phyloP scores from a whole-genome alignment of 495 filamentous ascomycete genomes.

The Elaphomyces granulatus region DNA sequence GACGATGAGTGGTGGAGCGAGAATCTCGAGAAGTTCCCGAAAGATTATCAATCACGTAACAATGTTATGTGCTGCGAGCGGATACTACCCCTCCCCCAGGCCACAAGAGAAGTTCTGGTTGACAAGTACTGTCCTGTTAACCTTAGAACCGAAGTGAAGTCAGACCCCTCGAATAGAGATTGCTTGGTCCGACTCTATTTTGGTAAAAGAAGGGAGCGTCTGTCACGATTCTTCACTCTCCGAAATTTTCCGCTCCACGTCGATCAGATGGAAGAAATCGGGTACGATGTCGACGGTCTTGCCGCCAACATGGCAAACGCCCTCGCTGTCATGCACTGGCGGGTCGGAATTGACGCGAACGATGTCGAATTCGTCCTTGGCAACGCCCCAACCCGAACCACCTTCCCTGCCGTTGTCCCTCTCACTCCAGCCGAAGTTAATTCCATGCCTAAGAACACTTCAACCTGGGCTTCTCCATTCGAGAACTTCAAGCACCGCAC shows the following conservation, averaged over 20 bases:
- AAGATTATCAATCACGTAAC: conserved; percentile 19
- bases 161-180: conserved; percentile 21
- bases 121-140: conserved; percentile 19
- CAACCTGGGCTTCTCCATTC: not conserved
- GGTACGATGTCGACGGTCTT: conserved; percentile 4
- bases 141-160: conserved; percentile 12
- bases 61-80: conserved; percentile 24
- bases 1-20: conserved; percentile 21
- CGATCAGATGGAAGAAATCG: conserved; percentile 32
- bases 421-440: conserved; percentile 4
- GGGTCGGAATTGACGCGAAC: conserved; percentile 26
- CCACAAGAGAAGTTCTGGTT: conserved; percentile 16
- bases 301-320: conserved; percentile 29
- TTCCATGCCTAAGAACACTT: not conserved
- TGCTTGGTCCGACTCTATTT: conserved; percentile 34
- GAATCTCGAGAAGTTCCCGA: conserved; percentile 16
- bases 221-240: conserved; percentile 21
- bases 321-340: conserved; percentile 34
- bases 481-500: conserved; percentile 5
- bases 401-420: not conserved
- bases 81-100: conserved; percentile 23
- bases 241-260: conserved; percentile 36
- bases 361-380: conserved; percentile 41
- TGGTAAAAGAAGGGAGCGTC: conserved; percentile 17
- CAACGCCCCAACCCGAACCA: not conserved